Evolutionary conservation across 2,329 filamentous ascomycete genomes (phyloP).

Genomic region (Trichoderma sp.): DNA sequence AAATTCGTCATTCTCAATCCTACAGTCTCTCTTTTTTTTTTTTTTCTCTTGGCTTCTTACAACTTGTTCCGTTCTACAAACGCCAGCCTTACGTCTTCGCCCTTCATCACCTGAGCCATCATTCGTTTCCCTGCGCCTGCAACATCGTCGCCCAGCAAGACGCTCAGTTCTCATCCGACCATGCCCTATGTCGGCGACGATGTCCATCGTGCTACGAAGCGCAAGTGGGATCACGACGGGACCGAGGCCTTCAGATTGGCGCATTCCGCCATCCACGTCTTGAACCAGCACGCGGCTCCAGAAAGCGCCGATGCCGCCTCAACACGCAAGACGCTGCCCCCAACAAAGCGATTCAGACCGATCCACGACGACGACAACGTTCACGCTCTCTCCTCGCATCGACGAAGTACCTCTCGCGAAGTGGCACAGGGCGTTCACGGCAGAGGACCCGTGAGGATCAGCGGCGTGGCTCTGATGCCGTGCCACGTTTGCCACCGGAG

Average conservation of each 20-base stretch:
- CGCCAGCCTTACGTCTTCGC: not conserved
- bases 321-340: conserved; percentile 32
- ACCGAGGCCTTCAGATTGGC: conserved; percentile 28
- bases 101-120: too few species aligned
- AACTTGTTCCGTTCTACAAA: not conserved
- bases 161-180: conserved; percentile 3
- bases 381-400: conserved; percentile 20
- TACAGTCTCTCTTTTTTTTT: not conserved
- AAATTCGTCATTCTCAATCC: not conserved
- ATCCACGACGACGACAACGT: conserved; percentile 23
- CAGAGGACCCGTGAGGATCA: not conserved
- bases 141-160: not conserved
- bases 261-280: conserved; percentile 23
- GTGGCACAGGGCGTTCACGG: conserved; percentile 2
- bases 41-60: not conserved
- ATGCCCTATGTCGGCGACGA: conserved; percentile 38
- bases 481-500: conserved; percentile 67
- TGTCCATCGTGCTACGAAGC: conserved; percentile 32
- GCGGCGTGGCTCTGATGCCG: conserved; percentile 40
- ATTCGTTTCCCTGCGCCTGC: not conserved
- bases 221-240: conserved; percentile 33
- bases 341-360: conserved; percentile 33
- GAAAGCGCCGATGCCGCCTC: conserved; percentile 15
- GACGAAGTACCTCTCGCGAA: conserved; percentile 28
- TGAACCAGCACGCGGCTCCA: conserved; percentile 26